Conservation (phyloP, 2,329 filamentous ascomycete species). For the Chrysoporthe deuterocubensis region DNA sequence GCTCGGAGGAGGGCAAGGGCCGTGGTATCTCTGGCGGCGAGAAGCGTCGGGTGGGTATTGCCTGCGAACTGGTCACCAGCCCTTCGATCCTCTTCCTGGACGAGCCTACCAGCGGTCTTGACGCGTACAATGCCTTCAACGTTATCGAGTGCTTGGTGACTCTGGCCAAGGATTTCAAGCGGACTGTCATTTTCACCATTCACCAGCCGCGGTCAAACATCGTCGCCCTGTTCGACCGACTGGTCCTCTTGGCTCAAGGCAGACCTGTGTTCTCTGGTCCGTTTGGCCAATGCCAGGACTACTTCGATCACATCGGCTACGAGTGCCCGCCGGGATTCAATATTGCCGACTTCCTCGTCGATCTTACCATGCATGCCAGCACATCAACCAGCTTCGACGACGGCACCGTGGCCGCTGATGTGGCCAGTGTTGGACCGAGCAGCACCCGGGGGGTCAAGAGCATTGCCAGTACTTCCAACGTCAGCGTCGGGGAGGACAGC, state of each 20-base stretch:
- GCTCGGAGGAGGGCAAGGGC: conserved; percentile 91
- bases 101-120: conserved; percentile 93
- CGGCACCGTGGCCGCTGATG: conserved; percentile 55
- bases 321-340: conserved; percentile 96
- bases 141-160: conserved; percentile 95
- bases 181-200: conserved; percentile 97
- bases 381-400: conserved; percentile 64
- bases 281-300: conserved; percentile 84
- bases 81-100: conserved; percentile 97
- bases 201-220: conserved; percentile 98
- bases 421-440: conserved; percentile 75
- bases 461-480: conserved; percentile 79
- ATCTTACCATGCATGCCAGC: conserved; percentile 95
- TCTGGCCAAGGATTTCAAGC: conserved; percentile 92
- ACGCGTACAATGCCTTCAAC: conserved; percentile 97
- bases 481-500: conserved; percentile 72
- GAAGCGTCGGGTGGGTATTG: conserved; percentile 94
- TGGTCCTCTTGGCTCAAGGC: conserved; percentile 89
- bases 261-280: conserved; percentile 92
- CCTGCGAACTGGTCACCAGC: conserved; percentile 95
- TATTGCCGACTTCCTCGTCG: conserved; percentile 96
- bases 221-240: conserved; percentile 91
- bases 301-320: conserved; percentile 92
- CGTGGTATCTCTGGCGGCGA: conserved; percentile 97
- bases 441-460: conserved; percentile 90